Conservation (phyloP, 2,329 filamentous ascomycete species). For the Aspergillus proliferans region DNA sequence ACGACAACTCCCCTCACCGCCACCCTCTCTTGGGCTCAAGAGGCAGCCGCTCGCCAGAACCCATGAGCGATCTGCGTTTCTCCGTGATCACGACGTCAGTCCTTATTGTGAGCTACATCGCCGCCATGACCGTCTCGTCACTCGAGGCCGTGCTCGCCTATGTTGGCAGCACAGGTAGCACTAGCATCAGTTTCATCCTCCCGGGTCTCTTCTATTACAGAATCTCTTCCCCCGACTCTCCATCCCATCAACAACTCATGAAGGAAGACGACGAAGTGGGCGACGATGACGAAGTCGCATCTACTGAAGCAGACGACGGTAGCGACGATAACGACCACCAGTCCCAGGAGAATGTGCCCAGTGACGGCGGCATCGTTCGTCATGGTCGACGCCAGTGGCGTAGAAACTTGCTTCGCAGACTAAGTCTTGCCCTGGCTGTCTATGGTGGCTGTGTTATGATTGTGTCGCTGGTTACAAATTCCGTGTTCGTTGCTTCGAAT, state of each 20-base stretch:
- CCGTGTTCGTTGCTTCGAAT: constrained; percentile 65
- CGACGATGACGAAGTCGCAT: constrained; percentile 46
- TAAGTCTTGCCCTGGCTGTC: constrained; percentile 68
- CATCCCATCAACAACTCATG: constrained; percentile 74
- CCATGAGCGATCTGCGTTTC: constrained; percentile 82
- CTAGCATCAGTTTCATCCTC: constrained; percentile 93
- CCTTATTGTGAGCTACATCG: constrained; percentile 75
- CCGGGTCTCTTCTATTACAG: constrained; percentile 98
- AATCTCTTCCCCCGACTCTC: constrained; percentile 82
- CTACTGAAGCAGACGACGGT: constrained; percentile 17
- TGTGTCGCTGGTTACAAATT: constrained; percentile 78
- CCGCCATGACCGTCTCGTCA: constrained; percentile 83
- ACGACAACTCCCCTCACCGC: constrained; percentile 39
- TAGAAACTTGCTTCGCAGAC: constrained; percentile 59
- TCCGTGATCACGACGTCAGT: constrained; percentile 82
- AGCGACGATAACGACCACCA: constrained; percentile 28
- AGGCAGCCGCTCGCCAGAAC: constrained; percentile 44
- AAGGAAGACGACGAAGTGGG: constrained; percentile 80
- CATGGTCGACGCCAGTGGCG: constrained; percentile 60
- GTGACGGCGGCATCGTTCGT: constrained; percentile 53
- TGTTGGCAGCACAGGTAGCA: constrained; percentile 89
- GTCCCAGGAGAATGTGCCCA: constrained; percentile 32
- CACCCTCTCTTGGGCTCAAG: constrained; percentile 36
- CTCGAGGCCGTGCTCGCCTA: constrained; percentile 90
- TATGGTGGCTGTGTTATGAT: constrained; percentile 88